These are phyloP conservation scores for Penicillium antarcticum DNA, from an alignment of 495 filamentous ascomycete genomes.

Conservation along the genomic window DNA sequence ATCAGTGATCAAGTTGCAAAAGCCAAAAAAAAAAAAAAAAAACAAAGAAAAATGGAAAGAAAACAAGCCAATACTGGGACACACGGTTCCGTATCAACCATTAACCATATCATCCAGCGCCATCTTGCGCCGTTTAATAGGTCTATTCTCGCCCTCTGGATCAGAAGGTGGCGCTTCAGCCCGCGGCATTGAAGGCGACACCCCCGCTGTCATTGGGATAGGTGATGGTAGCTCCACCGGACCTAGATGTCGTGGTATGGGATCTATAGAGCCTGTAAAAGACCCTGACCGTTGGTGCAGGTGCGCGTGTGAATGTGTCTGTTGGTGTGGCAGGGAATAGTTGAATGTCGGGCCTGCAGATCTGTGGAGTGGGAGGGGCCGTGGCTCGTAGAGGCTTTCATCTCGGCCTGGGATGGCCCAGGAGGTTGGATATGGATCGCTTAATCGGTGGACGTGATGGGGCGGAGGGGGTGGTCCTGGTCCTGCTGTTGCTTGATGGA, in stretches of 20 bases:
- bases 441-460: constrained; percentile 34
- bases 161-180: constrained; percentile 18
- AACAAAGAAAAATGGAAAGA: neutral
- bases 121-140: constrained; percentile 72
- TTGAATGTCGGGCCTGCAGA: constrained; percentile 31
- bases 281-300: constrained; percentile 19
- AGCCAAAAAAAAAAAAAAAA: constrained; percentile 2
- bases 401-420: constrained; percentile 28
- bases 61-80: constrained; percentile 1
- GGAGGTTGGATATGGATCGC: constrained; percentile 35
- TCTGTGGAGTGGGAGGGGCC: constrained; percentile 16
- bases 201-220: constrained; percentile 6
- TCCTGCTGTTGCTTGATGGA: constrained; percentile 32
- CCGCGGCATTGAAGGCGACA: constrained; percentile 13
- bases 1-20: constrained; percentile 1
- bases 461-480: constrained; percentile 13
- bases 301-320: too few species aligned
- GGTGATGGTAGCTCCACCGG: constrained; percentile 20
- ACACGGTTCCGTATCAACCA: constrained; percentile 18
- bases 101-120: constrained; percentile 48
- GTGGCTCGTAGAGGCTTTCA: constrained; percentile 21
- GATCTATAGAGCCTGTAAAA: constrained; percentile 20
- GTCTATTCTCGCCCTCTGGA: constrained; percentile 42
- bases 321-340: constrained; percentile 11
- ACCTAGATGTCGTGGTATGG: constrained; percentile 24